phyloP scores from a whole-genome alignment of 2,329 filamentous ascomycete species.

The Phialophora chinensis region DNA sequence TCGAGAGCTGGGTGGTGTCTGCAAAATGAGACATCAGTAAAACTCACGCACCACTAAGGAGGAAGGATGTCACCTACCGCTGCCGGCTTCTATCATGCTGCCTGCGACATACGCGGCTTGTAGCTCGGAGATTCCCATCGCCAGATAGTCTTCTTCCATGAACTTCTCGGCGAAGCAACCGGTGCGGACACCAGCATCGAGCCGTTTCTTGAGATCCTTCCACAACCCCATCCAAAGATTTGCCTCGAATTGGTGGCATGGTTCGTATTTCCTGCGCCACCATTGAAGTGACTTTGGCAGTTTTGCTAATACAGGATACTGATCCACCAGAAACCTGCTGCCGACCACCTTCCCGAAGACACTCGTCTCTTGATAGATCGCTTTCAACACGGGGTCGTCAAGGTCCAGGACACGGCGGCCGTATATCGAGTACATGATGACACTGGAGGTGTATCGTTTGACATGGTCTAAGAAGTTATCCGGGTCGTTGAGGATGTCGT shows the following conservation, averaged over 20 bases:
- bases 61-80: conserved; percentile 5
- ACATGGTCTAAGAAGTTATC: conserved; percentile 14
- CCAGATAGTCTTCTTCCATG: conserved; percentile 32
- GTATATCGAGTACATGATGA: conserved; percentile 12
- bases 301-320: conserved; percentile 27
- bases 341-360: conserved; percentile 11
- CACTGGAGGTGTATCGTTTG: conserved; percentile 13
- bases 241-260: conserved; percentile 9
- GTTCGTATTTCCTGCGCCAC: conserved; percentile 18
- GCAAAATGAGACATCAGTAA: conserved; percentile 39
- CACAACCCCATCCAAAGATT: conserved; percentile 11
- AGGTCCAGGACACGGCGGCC: conserved; percentile 4
- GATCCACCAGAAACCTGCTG: conserved; percentile 26
- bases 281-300: conserved; percentile 29
- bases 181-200: conserved; percentile 1
- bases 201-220: conserved; percentile 4
- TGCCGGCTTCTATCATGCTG: conserved; percentile 32
- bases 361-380: conserved; percentile 10
- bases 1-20: conserved; percentile 43
- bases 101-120: conserved; percentile 46
- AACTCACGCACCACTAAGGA: conserved; percentile 34
- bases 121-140: conserved; percentile 45
- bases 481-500: conserved; percentile 14
- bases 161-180: conserved; percentile 26
- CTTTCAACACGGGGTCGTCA: conserved; percentile 19